phyloP scores from a whole-genome alignment of 495 filamentous ascomycete species.

The Penicillium herquei region DNA sequence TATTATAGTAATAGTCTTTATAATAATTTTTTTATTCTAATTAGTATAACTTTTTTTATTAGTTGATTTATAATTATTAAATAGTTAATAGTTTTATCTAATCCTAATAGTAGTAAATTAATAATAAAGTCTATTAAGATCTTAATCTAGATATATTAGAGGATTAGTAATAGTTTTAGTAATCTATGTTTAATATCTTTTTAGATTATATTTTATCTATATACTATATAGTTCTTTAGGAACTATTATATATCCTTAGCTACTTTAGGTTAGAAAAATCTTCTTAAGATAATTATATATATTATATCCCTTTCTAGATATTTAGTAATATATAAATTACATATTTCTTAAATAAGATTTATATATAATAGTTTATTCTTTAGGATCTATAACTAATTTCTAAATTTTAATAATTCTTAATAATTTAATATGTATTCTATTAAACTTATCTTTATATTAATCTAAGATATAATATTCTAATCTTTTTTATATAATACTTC shows the following conservation, averaged over 20 bases:
- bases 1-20: neutral
- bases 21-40: conserved; percentile 1
- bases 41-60: neutral
- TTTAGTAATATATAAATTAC: neutral
- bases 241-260: neutral
- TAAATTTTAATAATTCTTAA: too few species aligned
- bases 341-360: neutral
- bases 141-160: neutral
- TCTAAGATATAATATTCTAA: neutral
- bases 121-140: conserved; percentile 1
- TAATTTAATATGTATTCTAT: neutral
- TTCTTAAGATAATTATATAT: neutral
- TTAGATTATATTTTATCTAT: neutral
- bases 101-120: neutral
- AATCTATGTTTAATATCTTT: neutral
- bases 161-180: neutral
- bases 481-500: conserved; percentile 1
- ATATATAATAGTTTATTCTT: neutral
- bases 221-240: neutral
- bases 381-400: neutral
- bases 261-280: neutral
- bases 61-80: neutral
- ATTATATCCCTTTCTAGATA: neutral
- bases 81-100: neutral
- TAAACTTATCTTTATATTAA: neutral